Evolutionary conservation across 495 filamentous ascomycete species (phyloP).

Genomic region (Pyrenula massariospora): DNA sequence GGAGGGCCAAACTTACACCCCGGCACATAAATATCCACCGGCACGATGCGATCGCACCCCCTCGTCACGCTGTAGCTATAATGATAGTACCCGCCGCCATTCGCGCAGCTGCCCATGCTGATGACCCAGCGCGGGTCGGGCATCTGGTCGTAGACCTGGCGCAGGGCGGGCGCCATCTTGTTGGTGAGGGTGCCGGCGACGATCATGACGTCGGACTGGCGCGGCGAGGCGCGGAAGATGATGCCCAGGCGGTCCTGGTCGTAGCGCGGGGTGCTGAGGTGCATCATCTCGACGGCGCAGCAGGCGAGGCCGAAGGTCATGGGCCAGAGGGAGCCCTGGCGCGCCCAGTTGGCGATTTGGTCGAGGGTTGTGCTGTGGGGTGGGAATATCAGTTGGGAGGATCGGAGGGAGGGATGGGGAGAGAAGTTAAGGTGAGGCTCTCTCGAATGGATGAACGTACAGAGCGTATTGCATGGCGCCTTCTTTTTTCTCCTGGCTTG

Average conservation of each 20-base stretch:
- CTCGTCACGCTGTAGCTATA: conserved; percentile 90
- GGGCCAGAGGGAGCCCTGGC: conserved; percentile 88
- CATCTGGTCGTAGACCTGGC: conserved; percentile 98
- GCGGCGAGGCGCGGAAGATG: conserved; percentile 91
- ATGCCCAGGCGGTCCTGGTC: conserved; percentile 94
- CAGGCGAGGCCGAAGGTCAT: conserved; percentile 97
- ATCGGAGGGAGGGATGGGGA: too few species aligned
- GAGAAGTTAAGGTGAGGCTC: neutral
- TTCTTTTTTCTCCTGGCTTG: conserved; percentile 88
- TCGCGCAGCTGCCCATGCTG: conserved; percentile 86
- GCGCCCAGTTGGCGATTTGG: conserved; percentile 87
- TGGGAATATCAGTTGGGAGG: neutral
- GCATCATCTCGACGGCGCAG: conserved; percentile 98
- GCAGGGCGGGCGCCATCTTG: conserved; percentile 92
- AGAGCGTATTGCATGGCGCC: conserved; percentile 94
- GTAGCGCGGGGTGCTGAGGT: conserved; percentile 89
- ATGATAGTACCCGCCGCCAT: conserved; percentile 95
- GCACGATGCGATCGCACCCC: conserved; percentile 88
- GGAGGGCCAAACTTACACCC: conserved; percentile 45
- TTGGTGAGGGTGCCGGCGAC: conserved; percentile 93
- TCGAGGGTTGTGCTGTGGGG: conserved; percentile 70
- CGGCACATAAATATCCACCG: conserved; percentile 94
- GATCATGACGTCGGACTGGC: conserved; percentile 97
- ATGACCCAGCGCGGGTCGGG: conserved; percentile 93
- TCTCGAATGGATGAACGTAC: conserved; percentile 39